Base-by-base conservation (phyloP, 345 rosid species). In the Rhizophora mangle region DNA sequence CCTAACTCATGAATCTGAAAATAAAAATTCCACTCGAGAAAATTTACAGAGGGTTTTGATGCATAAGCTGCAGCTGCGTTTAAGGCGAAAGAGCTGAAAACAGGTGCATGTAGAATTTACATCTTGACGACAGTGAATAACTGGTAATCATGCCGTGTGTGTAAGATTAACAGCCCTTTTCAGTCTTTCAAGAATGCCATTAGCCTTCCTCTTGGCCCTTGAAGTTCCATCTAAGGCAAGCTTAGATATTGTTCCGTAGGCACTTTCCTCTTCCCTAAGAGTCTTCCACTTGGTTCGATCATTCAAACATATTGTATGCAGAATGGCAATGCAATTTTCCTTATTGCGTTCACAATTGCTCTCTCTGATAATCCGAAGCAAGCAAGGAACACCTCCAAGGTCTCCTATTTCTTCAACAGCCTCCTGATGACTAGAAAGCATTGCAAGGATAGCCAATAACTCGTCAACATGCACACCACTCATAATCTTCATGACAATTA, bases 161-260 rank as follows among this genome's bases (percentile, higher is more conserved):
- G 99, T 90, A 32, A 86, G 83, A 81, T 85, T 90, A 80, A 85
- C 78, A 61, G 82, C 78, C 64, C 88, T 83, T 66, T 80, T 86
- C 78, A 95, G 61, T 82, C 96, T 85, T 39, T 88, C 99, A 24
- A 95, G 87, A 46, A 92, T 86, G 53, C 88, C 87, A 11, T 67
- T 84, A 6, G 99, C 99, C 79, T 95, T 95, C 79, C 99, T 84
- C 85, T 87, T 88, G 65, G 98, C 99, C 82, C 99, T 86, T 11
- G 98, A 80, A 59, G 98, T 92, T 54, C 99, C 99, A 31, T 86
- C 89, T 58, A 81, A 79, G 21, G 88, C 81, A 69, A 95, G 94
- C 75, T 85, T 89, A 8, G 99, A 84, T 36, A 95, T 83, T 18
- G 96, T 92, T 54, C 89, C 86, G 52, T 83, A 34, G 0, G 65